Percentiles rank a stretch among this genome's conserved stretches.
Evolutionary conservation across 2,329 filamentous ascomycete species (phyloP).

Genomic region (Colletotrichum sp.): DNA sequence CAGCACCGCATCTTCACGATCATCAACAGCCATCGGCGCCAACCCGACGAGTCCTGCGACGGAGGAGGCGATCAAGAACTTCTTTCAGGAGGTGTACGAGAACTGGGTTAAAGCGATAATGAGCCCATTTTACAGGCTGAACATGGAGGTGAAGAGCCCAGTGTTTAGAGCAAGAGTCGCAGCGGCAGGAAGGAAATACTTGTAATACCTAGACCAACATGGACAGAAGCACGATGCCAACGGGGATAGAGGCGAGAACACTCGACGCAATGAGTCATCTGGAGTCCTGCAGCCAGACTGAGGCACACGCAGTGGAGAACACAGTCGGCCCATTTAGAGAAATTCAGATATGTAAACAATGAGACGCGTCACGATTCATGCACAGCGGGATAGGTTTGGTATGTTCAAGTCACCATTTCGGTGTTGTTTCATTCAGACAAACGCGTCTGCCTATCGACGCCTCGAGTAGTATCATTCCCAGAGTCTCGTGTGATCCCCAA

Average conservation of each 20-base stretch:
- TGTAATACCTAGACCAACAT: slow-evolving; percentile 50
- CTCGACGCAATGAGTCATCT: not conserved
- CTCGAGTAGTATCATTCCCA: slow-evolving; percentile 22
- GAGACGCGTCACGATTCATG: not conserved
- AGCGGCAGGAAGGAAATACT: slow-evolving; percentile 90
- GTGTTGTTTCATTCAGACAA: slow-evolving; percentile 24
- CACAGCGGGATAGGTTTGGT: not conserved
- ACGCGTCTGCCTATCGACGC: slow-evolving; percentile 25
- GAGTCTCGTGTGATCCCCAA: slow-evolving; percentile 27
- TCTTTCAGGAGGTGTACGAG: slow-evolving; percentile 95
- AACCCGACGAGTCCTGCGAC: slow-evolving; percentile 90
- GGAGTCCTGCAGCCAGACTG: not conserved
- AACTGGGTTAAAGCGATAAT: slow-evolving; percentile 96
- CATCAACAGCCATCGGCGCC: slow-evolving; percentile 74
- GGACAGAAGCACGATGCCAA: not conserved
- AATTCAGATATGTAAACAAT: not conserved
- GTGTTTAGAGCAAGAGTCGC: slow-evolving; percentile 84
- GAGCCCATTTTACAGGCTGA: slow-evolving; percentile 92
- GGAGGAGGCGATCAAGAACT: slow-evolving; percentile 93
- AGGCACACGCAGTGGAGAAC: not conserved
- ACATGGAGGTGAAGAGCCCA: slow-evolving; percentile 84
- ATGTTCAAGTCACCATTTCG: slow-evolving; percentile 24
- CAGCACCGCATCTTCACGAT: slow-evolving; percentile 47
- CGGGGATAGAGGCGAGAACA: not conserved
- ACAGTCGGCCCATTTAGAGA: not conserved